phyloP scores from a whole-genome alignment of 2,329 filamentous ascomycete species.

The Aspergillus aculeatus region DNA sequence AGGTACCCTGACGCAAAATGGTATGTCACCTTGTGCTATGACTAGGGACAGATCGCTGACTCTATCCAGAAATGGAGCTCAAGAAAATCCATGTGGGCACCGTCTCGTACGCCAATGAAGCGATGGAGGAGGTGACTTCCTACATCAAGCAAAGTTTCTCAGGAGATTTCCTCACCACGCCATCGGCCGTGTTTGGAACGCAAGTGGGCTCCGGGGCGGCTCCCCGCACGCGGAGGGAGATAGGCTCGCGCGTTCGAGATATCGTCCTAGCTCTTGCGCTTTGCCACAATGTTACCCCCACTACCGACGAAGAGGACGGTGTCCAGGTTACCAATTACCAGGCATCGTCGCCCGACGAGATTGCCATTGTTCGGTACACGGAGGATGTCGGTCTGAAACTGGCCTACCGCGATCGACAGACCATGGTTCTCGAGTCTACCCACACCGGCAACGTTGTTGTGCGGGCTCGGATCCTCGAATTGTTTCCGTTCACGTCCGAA shows the following conservation, averaged over 20 bases:
- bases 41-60: background rate
- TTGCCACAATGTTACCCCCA: slow-evolving; percentile 96
- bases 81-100: slow-evolving; percentile 98
- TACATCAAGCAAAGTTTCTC: slow-evolving; percentile 85
- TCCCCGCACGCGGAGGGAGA: slow-evolving; percentile 86
- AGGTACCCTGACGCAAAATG: slow-evolving; percentile 93
- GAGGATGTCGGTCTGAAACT: slow-evolving; percentile 86
- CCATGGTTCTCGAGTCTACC: slow-evolving; percentile 77
- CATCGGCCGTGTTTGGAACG: slow-evolving; percentile 68
- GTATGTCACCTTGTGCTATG: slow-evolving; percentile 34
- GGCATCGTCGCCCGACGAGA: slow-evolving; percentile 95
- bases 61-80: slow-evolving; percentile 80
- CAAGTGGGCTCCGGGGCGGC: slow-evolving; percentile 58
- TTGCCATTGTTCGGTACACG: slow-evolving; percentile 95
- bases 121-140: slow-evolving; percentile 92
- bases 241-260: slow-evolving; percentile 88
- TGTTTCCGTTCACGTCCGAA: slow-evolving; percentile 97
- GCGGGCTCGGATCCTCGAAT: slow-evolving; percentile 81
- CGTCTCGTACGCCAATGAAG: slow-evolving; percentile 96
- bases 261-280: slow-evolving; percentile 87
- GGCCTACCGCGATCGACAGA: slow-evolving; percentile 79
- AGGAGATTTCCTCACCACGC: slow-evolving; percentile 62
- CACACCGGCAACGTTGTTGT: slow-evolving; percentile 73
- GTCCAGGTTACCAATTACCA: slow-evolving; percentile 81
- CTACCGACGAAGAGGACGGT: slow-evolving; percentile 78